Evolutionary conservation across 2,329 filamentous ascomycete species (phyloP).

Genomic region (Tetracladium maxilliforme): DNA sequence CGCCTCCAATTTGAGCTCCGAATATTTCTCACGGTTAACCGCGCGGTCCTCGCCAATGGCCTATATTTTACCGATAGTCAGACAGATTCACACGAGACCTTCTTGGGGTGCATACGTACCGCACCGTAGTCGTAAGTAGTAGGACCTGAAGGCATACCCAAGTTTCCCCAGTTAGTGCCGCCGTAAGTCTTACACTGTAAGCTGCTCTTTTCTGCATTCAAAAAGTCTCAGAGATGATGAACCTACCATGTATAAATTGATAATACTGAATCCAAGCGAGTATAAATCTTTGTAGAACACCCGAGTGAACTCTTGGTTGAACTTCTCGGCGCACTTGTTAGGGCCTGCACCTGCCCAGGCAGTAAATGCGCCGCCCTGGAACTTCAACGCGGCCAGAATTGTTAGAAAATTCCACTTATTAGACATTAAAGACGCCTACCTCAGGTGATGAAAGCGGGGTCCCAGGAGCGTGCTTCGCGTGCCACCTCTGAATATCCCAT

Average conservation of each 20-base stretch:
- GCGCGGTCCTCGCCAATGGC: constrained; percentile 55
- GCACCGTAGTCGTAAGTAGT: constrained; percentile 41
- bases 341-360: constrained; percentile 62
- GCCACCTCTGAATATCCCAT: no score
- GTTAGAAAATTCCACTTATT: no score
- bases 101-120: constrained; percentile 14
- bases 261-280: constrained; percentile 48
- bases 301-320: constrained; percentile 61
- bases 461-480: no score
- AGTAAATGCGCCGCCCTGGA: constrained; percentile 59
- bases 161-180: constrained; percentile 74
- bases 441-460: no score
- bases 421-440: no score
- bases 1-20: constrained; percentile 61
- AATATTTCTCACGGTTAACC: constrained; percentile 61
- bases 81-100: no score
- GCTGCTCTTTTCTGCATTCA: neutral
- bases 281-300: constrained; percentile 70
- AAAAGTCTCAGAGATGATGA: constrained; percentile 17
- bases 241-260: constrained; percentile 73
- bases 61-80: no score
- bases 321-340: constrained; percentile 46
- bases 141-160: constrained; percentile 54
- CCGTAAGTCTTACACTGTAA: constrained; percentile 30
- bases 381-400: no score